Conservation (phyloP, 1,284 basidiomycete species). For the Tilletia walkeri region DNA sequence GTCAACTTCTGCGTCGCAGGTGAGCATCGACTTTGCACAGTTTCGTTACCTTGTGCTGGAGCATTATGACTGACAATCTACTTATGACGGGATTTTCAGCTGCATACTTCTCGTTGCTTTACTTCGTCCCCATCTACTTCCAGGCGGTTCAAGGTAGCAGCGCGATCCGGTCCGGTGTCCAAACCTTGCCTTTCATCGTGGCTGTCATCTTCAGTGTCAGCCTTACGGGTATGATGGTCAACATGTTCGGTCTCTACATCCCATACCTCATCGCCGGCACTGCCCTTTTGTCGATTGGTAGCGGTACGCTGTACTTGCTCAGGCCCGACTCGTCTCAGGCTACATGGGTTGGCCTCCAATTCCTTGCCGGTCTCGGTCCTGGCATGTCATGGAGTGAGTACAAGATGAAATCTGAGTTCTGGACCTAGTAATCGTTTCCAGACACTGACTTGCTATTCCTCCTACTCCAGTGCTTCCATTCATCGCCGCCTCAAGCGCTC, state of each 20-base stretch:
- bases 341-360: constrained; percentile 32
- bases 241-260: constrained; percentile 37
- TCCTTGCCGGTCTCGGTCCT: constrained; percentile 33
- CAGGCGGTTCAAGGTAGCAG: constrained; percentile 35
- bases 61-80: not conserved
- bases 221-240: constrained; percentile 37
- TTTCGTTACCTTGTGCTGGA: not conserved
- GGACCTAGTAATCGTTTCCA: not conserved
- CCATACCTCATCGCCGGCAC: constrained; percentile 33
- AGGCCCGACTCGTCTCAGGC: constrained; percentile 26
- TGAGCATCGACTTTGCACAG: too few species aligned
- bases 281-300: constrained; percentile 27
- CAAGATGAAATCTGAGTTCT: not conserved
- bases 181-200: constrained; percentile 47
- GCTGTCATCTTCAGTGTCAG: constrained; percentile 42
- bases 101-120: not conserved
- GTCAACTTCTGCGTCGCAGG: constrained; percentile 37
- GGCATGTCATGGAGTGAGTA: constrained; percentile 26
- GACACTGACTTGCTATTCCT: not conserved
- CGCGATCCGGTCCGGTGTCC: constrained; percentile 47
- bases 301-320: constrained; percentile 30
- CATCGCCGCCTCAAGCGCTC: constrained; percentile 28
- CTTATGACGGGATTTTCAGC: not conserved
- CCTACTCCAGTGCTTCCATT: constrained; percentile 34
- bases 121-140: constrained; percentile 37